Conservation (phyloP, 495 filamentous ascomycete species). For the Haplographium delicatum region DNA sequence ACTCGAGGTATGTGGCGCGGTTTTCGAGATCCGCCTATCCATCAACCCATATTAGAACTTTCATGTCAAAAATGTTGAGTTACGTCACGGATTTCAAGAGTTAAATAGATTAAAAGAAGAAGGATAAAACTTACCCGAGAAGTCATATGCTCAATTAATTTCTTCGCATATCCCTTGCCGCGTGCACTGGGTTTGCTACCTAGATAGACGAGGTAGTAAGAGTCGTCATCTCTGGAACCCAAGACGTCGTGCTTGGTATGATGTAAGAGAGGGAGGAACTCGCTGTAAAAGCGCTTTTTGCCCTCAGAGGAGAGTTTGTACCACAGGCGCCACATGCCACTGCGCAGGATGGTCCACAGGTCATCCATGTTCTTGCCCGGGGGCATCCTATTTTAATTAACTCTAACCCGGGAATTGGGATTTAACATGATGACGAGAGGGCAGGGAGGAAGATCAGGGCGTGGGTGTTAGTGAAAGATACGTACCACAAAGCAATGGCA, state of each 20-base stretch:
- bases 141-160: constrained; percentile 62
- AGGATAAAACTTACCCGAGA: constrained; percentile 39
- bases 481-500: constrained; percentile 72
- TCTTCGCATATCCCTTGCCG: constrained; percentile 63
- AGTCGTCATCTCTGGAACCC: constrained; percentile 56
- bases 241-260: constrained; percentile 62
- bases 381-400: constrained; percentile 55
- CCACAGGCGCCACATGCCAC: constrained; percentile 65
- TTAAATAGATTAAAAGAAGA: background rate
- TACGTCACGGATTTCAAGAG: background rate
- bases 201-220: constrained; percentile 74
- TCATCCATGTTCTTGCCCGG: constrained; percentile 70
- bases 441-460: background rate
- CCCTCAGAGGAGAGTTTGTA: constrained; percentile 68
- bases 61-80: background rate
- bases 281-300: constrained; percentile 63
- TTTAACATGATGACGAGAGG: background rate
- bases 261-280: constrained; percentile 73
- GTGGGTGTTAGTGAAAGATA: constrained; percentile 10
- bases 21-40: constrained; percentile 58
- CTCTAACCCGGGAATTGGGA: background rate
- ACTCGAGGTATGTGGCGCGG: constrained; percentile 67
- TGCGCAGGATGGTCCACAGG: constrained; percentile 61
- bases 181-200: constrained; percentile 61
- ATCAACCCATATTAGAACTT: constrained; percentile 5